Percentiles rank a stretch among this genome's conserved stretches.
Evolutionary conservation across 306 rosid species (phyloP).

Genomic region (Pachyrhizus erosus): DNA sequence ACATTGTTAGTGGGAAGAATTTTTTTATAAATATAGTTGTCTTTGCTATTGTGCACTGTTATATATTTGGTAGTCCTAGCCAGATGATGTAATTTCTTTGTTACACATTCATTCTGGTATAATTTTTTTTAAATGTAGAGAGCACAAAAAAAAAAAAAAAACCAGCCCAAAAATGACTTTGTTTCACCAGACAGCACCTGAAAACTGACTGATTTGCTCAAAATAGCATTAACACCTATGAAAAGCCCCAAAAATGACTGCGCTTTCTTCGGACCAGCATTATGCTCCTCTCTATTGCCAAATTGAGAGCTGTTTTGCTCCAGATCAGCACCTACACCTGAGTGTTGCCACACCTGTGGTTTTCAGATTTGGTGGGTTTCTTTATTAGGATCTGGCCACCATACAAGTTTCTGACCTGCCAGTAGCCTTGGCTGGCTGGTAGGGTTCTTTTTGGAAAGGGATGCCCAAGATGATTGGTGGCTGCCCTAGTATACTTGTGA

Average conservation of each 20-base stretch:
- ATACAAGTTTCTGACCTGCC: not conserved
- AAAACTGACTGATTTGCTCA: not conserved
- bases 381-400: not conserved
- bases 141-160: too few species aligned
- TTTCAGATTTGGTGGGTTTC: not conserved
- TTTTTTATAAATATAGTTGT: not conserved
- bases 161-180: not conserved
- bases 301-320: not conserved
- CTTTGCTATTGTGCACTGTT: slow-evolving; percentile 2
- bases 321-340: not conserved
- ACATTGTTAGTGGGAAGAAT: not conserved
- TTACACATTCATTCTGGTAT: not conserved
- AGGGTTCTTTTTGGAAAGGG: not conserved
- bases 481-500: not conserved
- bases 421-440: not conserved
- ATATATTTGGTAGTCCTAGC: slow-evolving; percentile 18
- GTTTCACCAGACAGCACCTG: not conserved
- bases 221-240: not conserved
- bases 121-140: slow-evolving; percentile 11
- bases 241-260: not conserved
- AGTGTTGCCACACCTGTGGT: not conserved
- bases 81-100: not conserved
- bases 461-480: not conserved
- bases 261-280: not conserved
- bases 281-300: not conserved